Conservation (phyloP, 129 eudicot genomes). For the Escallonia herrerae region DNA sequence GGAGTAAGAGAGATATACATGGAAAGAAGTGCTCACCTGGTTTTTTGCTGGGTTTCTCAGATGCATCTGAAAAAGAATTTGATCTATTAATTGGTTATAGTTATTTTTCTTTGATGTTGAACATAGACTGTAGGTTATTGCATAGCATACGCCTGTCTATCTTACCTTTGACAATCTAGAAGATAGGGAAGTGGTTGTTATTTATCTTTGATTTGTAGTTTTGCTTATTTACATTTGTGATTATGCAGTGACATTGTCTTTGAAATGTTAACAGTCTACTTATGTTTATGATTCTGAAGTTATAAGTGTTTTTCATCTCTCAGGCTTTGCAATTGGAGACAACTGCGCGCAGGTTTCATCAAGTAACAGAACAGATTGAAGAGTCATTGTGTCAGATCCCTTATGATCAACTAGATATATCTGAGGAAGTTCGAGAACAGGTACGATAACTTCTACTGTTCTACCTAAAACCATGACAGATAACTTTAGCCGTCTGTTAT, state of each 20-base stretch:
- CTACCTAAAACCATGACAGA: not conserved
- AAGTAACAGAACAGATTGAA: conserved; percentile 64
- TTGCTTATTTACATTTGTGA: not conserved
- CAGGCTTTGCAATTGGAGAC: conserved; percentile 86
- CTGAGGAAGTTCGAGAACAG: conserved; percentile 92
- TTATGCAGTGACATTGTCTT: not conserved
- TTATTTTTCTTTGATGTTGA: too few relatives aligned
- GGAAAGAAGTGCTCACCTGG: too few relatives aligned
- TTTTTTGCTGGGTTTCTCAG: too few relatives aligned
- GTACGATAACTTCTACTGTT: conserved; percentile 20
- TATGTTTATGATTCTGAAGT: not conserved
- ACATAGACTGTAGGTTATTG: too few relatives aligned
- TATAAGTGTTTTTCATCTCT: conserved; percentile 9
- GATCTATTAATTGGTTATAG: too few relatives aligned
- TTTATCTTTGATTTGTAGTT: too few relatives aligned
- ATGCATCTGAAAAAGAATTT: too few relatives aligned
- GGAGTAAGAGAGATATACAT: too few relatives aligned
- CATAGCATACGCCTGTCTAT: too few relatives aligned
- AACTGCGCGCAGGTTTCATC: conserved; percentile 48
- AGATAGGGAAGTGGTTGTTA: too few relatives aligned
- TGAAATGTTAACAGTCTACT: conserved; percentile 1
- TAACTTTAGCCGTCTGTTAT: not conserved
- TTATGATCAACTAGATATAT: conserved; percentile 51
- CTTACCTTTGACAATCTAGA: too few relatives aligned
- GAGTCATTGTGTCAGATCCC: conserved; percentile 67